Evolutionary conservation across 2,329 filamentous ascomycete species (phyloP).

Genomic region (Ophiostoma perfectum): DNA sequence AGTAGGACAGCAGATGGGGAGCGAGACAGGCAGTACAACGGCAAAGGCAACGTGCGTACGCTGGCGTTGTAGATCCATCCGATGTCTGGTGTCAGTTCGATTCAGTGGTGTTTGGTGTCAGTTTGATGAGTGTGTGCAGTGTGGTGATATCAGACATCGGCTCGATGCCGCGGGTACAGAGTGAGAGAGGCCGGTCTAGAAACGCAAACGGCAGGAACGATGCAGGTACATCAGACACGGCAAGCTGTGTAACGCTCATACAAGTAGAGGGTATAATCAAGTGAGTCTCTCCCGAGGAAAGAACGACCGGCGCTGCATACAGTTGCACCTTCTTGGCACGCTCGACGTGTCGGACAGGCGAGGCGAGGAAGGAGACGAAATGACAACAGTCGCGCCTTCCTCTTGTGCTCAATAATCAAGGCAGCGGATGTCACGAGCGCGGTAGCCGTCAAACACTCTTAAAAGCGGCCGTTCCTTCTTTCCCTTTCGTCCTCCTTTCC

Average conservation of each 20-base stretch:
- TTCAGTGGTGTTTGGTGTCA: too few species aligned
- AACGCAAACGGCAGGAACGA: background rate
- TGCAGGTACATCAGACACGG: background rate
- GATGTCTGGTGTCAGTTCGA: too few species aligned
- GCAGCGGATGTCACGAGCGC: background rate
- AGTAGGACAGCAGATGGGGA: too few species aligned
- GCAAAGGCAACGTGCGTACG: too few species aligned
- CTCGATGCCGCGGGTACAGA: too few species aligned
- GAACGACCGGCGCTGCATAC: constrained; percentile 3
- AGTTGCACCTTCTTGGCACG: background rate
- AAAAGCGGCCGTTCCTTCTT: background rate
- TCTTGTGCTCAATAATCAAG: background rate
- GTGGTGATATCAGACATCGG: background rate
- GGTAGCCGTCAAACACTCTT: background rate
- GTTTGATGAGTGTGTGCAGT: too few species aligned
- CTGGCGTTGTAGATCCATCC: too few species aligned
- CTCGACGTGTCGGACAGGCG: background rate
- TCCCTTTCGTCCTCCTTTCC: background rate
- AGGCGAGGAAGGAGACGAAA: constrained; percentile 2
- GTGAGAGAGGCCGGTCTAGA: background rate
- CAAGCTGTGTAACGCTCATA: background rate
- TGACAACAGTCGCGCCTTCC: constrained; percentile 8
- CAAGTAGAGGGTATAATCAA: background rate
- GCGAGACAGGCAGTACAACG: too few species aligned
- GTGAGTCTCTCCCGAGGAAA: background rate